Percentiles rank a stretch among this genome's conserved stretches.
These are phyloP conservation scores for Leucaena leucocephala DNA, from an alignment of 306 rosid genomes.

Conservation along the genomic window DNA sequence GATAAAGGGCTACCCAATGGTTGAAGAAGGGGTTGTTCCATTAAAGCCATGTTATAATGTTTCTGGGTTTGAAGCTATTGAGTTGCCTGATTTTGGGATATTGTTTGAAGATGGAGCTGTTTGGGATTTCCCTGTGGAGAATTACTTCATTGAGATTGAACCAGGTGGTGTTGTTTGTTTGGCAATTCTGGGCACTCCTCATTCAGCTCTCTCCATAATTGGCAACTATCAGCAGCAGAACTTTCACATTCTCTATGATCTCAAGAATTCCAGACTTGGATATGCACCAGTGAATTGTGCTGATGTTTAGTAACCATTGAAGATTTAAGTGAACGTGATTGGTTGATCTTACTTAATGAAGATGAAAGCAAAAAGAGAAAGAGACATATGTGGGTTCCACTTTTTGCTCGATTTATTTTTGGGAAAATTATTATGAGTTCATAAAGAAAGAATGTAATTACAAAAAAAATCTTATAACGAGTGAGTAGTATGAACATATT, in stretches of 20 bases:
- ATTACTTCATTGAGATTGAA: constrained; percentile 82
- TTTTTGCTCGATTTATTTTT: too few species aligned
- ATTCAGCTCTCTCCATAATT: constrained; percentile 75
- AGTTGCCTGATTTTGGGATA: constrained; percentile 81
- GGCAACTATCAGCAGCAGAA: constrained; percentile 99
- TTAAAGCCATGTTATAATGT: constrained; percentile 92
- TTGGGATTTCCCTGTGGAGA: constrained; percentile 91
- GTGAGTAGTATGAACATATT: too few species aligned
- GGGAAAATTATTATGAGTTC: too few species aligned
- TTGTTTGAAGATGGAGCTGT: constrained; percentile 78
- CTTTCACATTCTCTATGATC: constrained; percentile 82
- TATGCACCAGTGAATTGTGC: constrained; percentile 90
- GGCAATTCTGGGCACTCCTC: constrained; percentile 80
- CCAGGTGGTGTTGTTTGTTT: constrained; percentile 69
- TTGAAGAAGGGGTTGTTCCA: constrained; percentile 63
- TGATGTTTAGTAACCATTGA: constrained; percentile 58
- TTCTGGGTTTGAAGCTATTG: constrained; percentile 69
- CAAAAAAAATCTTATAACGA: too few species aligned
- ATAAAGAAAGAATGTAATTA: too few species aligned
- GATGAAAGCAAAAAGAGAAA: not conserved
- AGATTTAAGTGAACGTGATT: constrained; percentile 1
- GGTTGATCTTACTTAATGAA: not conserved
- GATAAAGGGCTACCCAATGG: constrained; percentile 59
- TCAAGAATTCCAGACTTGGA: constrained; percentile 85
- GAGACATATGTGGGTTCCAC: not conserved